phyloP scores from a whole-genome alignment of 768 basidiomycete species.

The Panellus pusillus region DNA sequence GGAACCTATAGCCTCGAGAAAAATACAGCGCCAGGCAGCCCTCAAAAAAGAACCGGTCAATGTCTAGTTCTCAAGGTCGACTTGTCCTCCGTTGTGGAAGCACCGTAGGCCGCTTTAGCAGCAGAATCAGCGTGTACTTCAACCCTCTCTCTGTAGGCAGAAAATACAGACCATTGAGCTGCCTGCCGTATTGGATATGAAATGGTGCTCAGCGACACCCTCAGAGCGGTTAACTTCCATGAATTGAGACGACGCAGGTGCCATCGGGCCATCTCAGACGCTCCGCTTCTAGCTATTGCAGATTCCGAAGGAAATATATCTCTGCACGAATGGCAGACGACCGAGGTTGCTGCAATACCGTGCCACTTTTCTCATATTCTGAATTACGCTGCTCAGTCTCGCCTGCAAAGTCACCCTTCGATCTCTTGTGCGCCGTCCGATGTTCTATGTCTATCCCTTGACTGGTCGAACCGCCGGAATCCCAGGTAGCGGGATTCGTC shows the following conservation, averaged over 20 bases:
- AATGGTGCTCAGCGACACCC: conserved; percentile 64
- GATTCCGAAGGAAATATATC: conserved; percentile 83
- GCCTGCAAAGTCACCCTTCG: conserved; percentile 38
- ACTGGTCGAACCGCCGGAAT: conserved; percentile 80
- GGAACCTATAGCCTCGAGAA: conserved; percentile 87
- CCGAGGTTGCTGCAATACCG: conserved; percentile 36
- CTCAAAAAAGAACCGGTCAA: conserved; percentile 61
- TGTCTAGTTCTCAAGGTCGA: conserved; percentile 66
- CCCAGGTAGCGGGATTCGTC: background rate
- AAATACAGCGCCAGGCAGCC: conserved; percentile 14
- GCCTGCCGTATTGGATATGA: conserved; percentile 89
- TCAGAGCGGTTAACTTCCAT: background rate
- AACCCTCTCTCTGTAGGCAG: conserved; percentile 35
- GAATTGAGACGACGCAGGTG: conserved; percentile 46
- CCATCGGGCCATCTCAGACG: conserved; percentile 42
- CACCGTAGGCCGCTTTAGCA: conserved; percentile 14
- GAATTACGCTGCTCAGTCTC: conserved; percentile 31
- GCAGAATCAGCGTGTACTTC: conserved; percentile 6
- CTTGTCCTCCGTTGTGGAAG: conserved; percentile 2
- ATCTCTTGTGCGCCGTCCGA: conserved; percentile 54
- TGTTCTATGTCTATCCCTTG: conserved; percentile 83
- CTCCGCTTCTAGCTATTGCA: conserved; percentile 67
- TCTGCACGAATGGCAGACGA: conserved; percentile 54
- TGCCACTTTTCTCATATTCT: background rate
- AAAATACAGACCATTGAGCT: conserved; percentile 69